These are phyloP conservation scores for Rhynchospora tenuis DNA, from an alignment of 176 grass and related monocot species.

Conservation along the genomic window DNA sequence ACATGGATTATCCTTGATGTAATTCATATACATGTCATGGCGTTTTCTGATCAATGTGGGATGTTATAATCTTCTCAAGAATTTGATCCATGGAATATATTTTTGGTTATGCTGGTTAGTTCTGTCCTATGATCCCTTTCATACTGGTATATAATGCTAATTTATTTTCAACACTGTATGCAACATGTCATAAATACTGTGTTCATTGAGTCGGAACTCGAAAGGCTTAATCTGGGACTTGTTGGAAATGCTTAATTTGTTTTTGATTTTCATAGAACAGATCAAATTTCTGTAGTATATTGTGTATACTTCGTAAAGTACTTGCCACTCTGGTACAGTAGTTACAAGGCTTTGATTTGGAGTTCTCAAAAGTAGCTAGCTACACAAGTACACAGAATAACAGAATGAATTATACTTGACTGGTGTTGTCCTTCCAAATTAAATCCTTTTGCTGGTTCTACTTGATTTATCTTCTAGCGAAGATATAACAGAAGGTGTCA, in stretches of 20 bases:
- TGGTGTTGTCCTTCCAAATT: not conserved
- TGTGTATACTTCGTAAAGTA: not conserved
- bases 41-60: not conserved
- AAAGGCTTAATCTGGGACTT: not conserved
- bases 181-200: not conserved
- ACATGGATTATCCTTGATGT: not conserved
- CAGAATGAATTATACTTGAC: not conserved
- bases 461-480: constrained; percentile 38
- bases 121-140: not conserved
- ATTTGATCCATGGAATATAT: not conserved
- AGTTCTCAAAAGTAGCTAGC: not conserved
- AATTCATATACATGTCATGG: constrained; percentile 5
- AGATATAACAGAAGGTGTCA: constrained; percentile 53
- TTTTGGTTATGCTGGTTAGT: not conserved
- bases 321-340: not conserved
- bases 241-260: not conserved
- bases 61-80: not conserved
- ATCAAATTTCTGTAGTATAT: not conserved
- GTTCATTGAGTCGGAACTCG: not conserved
- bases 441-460: not conserved
- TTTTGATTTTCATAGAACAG: not conserved
- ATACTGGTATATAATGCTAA: not conserved
- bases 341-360: not conserved
- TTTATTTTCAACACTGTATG: not conserved
- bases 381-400: not conserved